Percentiles rank a stretch among this genome's conserved stretches.
phyloP scores from a whole-genome alignment of 2,329 filamentous ascomycete species.

The Periconia digitata region DNA sequence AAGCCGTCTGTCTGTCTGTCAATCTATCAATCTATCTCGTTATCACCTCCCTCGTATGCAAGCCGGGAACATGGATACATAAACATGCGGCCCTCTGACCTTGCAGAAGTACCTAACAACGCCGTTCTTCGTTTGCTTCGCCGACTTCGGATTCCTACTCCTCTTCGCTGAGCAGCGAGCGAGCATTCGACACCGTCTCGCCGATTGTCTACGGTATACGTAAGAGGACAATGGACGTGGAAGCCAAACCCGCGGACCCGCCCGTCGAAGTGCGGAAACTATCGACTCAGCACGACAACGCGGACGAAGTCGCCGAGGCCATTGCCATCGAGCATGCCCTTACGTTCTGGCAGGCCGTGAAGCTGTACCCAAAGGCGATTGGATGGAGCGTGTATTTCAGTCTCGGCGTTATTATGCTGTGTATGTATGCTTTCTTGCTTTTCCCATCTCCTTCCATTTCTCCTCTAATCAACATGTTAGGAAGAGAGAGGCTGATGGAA shows the following conservation, averaged over 20 bases:
- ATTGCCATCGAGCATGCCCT: conserved; percentile 40
- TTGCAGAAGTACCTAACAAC: too few species aligned
- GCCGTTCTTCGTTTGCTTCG: too few species aligned
- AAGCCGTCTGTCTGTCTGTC: too few species aligned
- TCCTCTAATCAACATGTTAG: not conserved
- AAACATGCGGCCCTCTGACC: too few species aligned
- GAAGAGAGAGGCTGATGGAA: conserved; percentile 3
- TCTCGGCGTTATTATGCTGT: conserved; percentile 62
- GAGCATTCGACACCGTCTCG: too few species aligned
- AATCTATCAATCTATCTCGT: too few species aligned
- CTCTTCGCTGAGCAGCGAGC: too few species aligned
- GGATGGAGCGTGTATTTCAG: conserved; percentile 63
- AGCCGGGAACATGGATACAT: too few species aligned
- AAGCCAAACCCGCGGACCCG: conserved; percentile 10
- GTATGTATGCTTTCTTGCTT: conserved; percentile 15
- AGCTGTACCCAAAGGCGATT: conserved; percentile 49
- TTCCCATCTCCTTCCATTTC: not conserved
- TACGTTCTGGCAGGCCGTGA: conserved; percentile 42
- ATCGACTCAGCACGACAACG: conserved; percentile 16
- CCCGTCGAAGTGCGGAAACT: conserved; percentile 20
- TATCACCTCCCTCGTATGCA: too few species aligned
- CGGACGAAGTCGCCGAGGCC: conserved; percentile 36
- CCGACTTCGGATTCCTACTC: too few species aligned
- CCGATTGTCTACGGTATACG: too few species aligned
- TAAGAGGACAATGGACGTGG: too few species aligned